Conservation (phyloP, 148 eudicot species). For the Nepenthes mirabilis region DNA sequence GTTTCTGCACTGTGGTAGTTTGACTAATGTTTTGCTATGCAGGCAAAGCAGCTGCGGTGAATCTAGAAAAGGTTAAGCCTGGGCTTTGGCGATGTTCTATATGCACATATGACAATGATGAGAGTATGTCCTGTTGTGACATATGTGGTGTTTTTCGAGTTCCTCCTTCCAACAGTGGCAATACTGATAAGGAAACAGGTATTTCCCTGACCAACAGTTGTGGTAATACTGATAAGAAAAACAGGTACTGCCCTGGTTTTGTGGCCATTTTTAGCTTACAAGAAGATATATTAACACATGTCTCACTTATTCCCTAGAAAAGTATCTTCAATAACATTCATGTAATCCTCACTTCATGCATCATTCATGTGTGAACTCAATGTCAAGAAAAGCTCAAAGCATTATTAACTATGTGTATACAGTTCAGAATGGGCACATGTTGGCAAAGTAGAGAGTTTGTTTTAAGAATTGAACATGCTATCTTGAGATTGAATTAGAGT, state of each 20-base stretch:
- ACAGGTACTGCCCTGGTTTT: not conserved
- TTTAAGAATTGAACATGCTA: too few relatives aligned
- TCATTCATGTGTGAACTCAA: too few relatives aligned
- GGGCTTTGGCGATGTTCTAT: slow-evolving; percentile 78
- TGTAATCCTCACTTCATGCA: too few relatives aligned
- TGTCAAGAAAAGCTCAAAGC: too few relatives aligned
- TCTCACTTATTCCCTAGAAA: too few relatives aligned
- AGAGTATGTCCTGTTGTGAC: slow-evolving; percentile 66
- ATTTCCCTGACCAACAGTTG: not conserved
- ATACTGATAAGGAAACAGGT: slow-evolving; percentile 36
- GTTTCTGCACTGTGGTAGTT: not conserved
- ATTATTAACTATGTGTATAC: too few relatives aligned
- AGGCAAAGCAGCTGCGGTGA: slow-evolving; percentile 27
- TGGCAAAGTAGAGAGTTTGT: too few relatives aligned
- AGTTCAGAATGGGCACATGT: too few relatives aligned
- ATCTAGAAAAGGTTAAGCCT: slow-evolving; percentile 20
- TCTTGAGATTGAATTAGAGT: too few relatives aligned
- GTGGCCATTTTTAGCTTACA: not conserved
- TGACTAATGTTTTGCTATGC: slow-evolving; percentile 2
- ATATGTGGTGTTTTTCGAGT: slow-evolving; percentile 80
- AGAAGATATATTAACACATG: not conserved
- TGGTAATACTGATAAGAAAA: not conserved
- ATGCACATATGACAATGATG: slow-evolving; percentile 88
- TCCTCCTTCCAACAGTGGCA: slow-evolving; percentile 38
- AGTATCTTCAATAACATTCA: too few relatives aligned